Percentiles rank a stretch among this genome's conserved stretches.
Evolutionary conservation across 805 yeast species (phyloP).

Genomic region (Candida chauliodis): DNA sequence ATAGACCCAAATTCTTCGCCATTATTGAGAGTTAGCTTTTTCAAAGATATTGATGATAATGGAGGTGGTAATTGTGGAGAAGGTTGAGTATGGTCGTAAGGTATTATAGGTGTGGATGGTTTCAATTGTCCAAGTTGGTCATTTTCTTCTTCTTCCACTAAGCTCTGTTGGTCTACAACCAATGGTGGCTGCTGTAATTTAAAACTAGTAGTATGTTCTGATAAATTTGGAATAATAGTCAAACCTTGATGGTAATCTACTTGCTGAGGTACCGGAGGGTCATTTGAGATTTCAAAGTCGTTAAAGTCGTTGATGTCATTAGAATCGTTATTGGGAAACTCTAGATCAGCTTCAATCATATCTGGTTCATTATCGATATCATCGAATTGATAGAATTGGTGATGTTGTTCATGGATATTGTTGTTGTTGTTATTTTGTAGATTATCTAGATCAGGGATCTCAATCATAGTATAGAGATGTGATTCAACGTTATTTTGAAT

Average conservation of each 20-base stretch:
- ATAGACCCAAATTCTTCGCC: constrained; percentile 24
- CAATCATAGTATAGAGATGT: too few species aligned
- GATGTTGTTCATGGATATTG: background rate
- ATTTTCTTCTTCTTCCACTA: too few species aligned
- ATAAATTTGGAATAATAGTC: constrained; percentile 4
- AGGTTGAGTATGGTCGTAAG: constrained; percentile 21
- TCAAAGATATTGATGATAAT: constrained; percentile 17
- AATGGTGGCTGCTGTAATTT: constrained; percentile 15
- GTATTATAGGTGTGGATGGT: constrained; percentile 18
- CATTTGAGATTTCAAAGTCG: background rate
- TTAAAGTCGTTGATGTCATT: background rate
- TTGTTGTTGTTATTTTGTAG: background rate
- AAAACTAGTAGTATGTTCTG: constrained; percentile 12
- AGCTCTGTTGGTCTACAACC: background rate
- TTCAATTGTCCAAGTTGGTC: constrained; percentile 12
- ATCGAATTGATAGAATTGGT: background rate
- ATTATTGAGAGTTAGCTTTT: constrained; percentile 21
- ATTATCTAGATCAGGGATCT: constrained; percentile 41
- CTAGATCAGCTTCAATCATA: constrained; percentile 2
- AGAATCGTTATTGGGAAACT: background rate
- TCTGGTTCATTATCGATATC: constrained; percentile 8
- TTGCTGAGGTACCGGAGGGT: constrained; percentile 1
- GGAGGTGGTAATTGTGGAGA: constrained; percentile 35
- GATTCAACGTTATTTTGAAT: too few species aligned
- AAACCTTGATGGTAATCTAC: constrained; percentile 5